Conservation (phyloP, 768 basidiomycete genomes). For the Dioszegia hungarica region DNA sequence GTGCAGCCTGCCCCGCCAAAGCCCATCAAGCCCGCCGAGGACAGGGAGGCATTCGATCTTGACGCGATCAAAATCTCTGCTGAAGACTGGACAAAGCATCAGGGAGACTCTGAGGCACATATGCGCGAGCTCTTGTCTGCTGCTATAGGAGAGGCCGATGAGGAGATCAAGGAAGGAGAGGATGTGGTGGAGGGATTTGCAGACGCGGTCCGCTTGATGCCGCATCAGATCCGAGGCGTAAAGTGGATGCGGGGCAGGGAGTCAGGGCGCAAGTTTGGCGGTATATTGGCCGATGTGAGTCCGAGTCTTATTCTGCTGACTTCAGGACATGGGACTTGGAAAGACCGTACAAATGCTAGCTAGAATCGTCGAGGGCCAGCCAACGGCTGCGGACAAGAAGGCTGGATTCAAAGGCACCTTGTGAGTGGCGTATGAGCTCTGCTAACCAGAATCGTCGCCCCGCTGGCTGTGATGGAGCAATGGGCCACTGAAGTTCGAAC, state of each 20-base stretch:
- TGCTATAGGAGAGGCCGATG: constrained; percentile 53
- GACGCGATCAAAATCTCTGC: constrained; percentile 20
- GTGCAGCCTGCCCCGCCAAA: constrained; percentile 4
- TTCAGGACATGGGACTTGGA: constrained; percentile 49
- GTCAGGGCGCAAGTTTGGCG: constrained; percentile 69
- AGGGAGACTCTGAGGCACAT: constrained; percentile 69
- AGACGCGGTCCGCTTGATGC: constrained; percentile 64
- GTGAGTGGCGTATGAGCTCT: constrained; percentile 25
- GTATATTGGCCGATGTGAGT: constrained; percentile 74
- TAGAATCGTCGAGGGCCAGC: constrained; percentile 75
- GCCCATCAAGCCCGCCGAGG: neutral
- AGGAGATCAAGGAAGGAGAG: constrained; percentile 59
- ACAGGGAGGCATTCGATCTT: constrained; percentile 33
- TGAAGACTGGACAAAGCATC: constrained; percentile 28
- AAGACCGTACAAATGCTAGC: constrained; percentile 82
- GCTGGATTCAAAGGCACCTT: constrained; percentile 58
- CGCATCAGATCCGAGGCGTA: constrained; percentile 82
- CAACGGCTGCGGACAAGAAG: constrained; percentile 63
- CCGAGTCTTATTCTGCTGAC: constrained; percentile 50
- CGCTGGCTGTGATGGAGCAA: constrained; percentile 79
- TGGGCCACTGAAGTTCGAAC: constrained; percentile 83
- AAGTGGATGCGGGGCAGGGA: constrained; percentile 86
- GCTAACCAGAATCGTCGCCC: constrained; percentile 69
- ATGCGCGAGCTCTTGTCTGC: constrained; percentile 71
- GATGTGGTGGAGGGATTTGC: constrained; percentile 72